These are phyloP conservation scores for Suillus spraguei DNA, from an alignment of 768 basidiomycete genomes.

Conservation along the genomic window DNA sequence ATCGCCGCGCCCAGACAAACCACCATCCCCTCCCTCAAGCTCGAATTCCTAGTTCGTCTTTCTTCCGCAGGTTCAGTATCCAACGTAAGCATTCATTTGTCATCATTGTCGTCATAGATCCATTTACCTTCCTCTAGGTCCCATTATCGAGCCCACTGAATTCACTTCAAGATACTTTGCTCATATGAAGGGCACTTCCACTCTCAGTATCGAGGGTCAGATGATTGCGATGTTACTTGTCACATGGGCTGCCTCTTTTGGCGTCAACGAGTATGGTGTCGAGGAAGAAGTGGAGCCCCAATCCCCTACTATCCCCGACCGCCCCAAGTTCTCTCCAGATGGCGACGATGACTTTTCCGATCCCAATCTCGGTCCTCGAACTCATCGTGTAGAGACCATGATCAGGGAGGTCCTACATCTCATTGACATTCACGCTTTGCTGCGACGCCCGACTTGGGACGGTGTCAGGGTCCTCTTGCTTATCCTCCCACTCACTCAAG, in stretches of 20 bases:
- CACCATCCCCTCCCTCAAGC: constrained; percentile 70
- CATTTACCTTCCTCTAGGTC: constrained; percentile 52
- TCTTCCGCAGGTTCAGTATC: constrained; percentile 82
- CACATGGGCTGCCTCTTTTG: constrained; percentile 89
- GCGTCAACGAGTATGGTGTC: constrained; percentile 76
- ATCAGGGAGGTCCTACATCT: constrained; percentile 75
- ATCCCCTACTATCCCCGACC: constrained; percentile 11
- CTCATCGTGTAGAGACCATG: constrained; percentile 66
- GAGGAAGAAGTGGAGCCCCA: constrained; percentile 37
- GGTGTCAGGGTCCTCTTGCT: constrained; percentile 81
- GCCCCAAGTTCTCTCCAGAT: constrained; percentile 20
- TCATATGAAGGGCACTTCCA: constrained; percentile 60
- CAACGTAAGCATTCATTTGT: constrained; percentile 61
- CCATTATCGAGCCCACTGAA: constrained; percentile 80
- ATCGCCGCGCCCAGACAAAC: constrained; percentile 24
- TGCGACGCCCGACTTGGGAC: constrained; percentile 85
- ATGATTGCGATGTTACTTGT: constrained; percentile 81
- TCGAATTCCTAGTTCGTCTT: constrained; percentile 84
- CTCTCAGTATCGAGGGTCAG: constrained; percentile 71
- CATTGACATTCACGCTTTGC: constrained; percentile 76
- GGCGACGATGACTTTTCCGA: constrained; percentile 34
- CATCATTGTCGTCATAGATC: constrained; percentile 12
- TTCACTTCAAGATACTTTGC: constrained; percentile 74
- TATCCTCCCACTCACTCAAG: constrained; percentile 81
- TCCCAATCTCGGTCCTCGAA: constrained; percentile 43